A percentile compares a stretch with the other conserved stretches of the same genome.
These are phyloP conservation scores for Sporisorium iseilematis-ciliati DNA, from an alignment of 1,284 basidiomycete genomes.

Conservation along the genomic window DNA sequence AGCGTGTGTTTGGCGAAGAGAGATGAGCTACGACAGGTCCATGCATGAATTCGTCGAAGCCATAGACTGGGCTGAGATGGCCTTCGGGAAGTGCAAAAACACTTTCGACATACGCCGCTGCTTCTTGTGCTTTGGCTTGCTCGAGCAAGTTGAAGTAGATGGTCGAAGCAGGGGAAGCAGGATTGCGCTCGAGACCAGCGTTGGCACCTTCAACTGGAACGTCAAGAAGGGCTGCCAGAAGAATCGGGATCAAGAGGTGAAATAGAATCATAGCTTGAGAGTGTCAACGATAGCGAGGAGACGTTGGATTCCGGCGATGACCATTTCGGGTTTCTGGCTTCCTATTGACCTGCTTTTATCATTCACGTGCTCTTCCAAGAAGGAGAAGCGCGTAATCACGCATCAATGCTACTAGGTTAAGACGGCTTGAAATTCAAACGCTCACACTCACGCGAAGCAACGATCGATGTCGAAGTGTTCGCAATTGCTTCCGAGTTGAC, in stretches of 20 bases:
- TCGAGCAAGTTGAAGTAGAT: background rate
- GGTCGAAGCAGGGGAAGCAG: background rate
- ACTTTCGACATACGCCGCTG: background rate
- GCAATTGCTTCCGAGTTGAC: too few relatives aligned
- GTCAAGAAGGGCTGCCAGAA: background rate
- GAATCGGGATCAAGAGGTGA: background rate
- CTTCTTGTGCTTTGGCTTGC: background rate
- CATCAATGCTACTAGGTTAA: too few relatives aligned
- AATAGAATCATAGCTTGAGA: background rate
- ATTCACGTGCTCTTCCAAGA: too few relatives aligned
- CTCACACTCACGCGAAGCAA: too few relatives aligned
- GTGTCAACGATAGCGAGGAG: background rate
- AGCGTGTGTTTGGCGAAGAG: background rate
- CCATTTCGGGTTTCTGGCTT: too few relatives aligned
- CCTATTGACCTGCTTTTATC: too few relatives aligned
- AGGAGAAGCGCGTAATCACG: too few relatives aligned
- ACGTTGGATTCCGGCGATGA: too few relatives aligned
- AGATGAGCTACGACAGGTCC: background rate
- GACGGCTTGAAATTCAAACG: too few relatives aligned
- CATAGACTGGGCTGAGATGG: constrained; percentile 10
- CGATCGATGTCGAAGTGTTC: too few relatives aligned
- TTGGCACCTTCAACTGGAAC: background rate
- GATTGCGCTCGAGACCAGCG: background rate
- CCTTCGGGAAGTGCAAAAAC: background rate
- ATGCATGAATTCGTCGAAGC: background rate